These are phyloP conservation scores for Phytophthora europaea DNA, from an alignment of 352 stramenopile genomes.

Conservation along the genomic window DNA sequence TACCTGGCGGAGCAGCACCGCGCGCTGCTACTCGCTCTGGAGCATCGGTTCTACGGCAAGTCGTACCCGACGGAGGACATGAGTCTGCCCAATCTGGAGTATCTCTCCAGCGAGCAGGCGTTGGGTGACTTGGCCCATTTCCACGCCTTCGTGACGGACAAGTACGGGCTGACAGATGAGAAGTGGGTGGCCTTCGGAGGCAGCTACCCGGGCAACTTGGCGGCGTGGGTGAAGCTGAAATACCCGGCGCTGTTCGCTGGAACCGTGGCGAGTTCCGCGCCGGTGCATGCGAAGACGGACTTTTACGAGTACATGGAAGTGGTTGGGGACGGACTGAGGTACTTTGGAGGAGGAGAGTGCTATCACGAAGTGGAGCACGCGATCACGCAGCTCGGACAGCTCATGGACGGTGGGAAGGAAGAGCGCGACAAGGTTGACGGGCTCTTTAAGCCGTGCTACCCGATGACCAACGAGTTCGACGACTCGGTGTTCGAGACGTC, in stretches of 20 bases:
- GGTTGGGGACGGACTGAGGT: conserved; percentile 76
- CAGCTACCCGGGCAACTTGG: conserved; percentile 96
- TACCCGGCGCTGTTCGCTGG: conserved; percentile 93
- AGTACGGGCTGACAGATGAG: conserved; percentile 64
- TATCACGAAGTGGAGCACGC: conserved; percentile 78
- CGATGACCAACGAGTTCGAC: conserved; percentile 83
- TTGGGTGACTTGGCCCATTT: conserved; percentile 94
- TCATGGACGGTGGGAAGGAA: conserved; percentile 66
- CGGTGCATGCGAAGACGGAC: conserved; percentile 85
- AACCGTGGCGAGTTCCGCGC: conserved; percentile 93
- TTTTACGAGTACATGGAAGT: conserved; percentile 93
- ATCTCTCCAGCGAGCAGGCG: conserved; percentile 91
- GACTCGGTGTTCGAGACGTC: conserved; percentile 84
- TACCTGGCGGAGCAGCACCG: conserved; percentile 78
- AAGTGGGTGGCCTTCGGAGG: conserved; percentile 97
- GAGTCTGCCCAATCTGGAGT: conserved; percentile 85
- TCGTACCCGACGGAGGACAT: conserved; percentile 90
- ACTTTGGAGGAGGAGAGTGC: conserved; percentile 87
- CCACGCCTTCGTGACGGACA: conserved; percentile 73
- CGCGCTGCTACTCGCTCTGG: conserved; percentile 90
- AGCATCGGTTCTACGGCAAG: conserved; percentile 97
- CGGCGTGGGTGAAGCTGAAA: conserved; percentile 94
- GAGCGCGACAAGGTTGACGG: conserved; percentile 51
- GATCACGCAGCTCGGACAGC: conserved; percentile 57
- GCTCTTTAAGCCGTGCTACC: conserved; percentile 75